Conservation (phyloP, 2,329 filamentous ascomycete species). For the Exophiala sp. region DNA sequence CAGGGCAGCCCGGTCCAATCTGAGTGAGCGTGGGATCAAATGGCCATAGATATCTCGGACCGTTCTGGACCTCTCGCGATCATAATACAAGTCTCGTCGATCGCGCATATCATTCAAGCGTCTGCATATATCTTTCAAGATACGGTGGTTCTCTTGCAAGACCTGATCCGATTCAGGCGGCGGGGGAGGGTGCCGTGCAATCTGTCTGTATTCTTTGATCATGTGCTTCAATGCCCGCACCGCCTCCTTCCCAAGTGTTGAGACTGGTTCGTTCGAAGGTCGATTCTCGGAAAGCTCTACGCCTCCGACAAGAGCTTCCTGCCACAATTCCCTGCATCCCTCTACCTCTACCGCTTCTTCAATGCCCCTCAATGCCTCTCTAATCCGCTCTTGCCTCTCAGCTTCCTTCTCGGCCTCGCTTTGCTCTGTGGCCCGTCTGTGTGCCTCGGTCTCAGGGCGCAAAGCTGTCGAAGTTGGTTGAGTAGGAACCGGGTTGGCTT, state of each 20-base stretch:
- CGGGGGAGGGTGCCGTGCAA: background rate
- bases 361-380: slow-evolving; percentile 21
- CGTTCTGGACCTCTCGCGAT: slow-evolving; percentile 8
- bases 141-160: background rate
- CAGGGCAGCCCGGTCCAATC: slow-evolving; percentile 15
- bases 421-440: slow-evolving; percentile 9
- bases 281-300: slow-evolving; percentile 7
- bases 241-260: slow-evolving; percentile 11
- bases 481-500: background rate
- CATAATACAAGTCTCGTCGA: background rate
- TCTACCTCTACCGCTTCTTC: slow-evolving; percentile 24
- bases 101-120: background rate
- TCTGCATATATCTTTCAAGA: slow-evolving; percentile 8
- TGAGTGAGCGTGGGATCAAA: slow-evolving; percentile 20
- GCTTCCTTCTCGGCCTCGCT: slow-evolving; percentile 12
- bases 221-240: slow-evolving; percentile 8
- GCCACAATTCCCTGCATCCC: slow-evolving; percentile 28
- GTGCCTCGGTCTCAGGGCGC: slow-evolving; percentile 15
- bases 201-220: slow-evolving; percentile 5
- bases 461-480: background rate
- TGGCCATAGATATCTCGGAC: slow-evolving; percentile 23
- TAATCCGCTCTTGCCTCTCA: slow-evolving; percentile 5
- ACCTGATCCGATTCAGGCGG: background rate
- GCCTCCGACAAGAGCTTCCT: slow-evolving; percentile 17
- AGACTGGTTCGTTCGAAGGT: slow-evolving; percentile 5